Conservation (phyloP, 768 basidiomycete genomes). For the Russula sp. region DNA sequence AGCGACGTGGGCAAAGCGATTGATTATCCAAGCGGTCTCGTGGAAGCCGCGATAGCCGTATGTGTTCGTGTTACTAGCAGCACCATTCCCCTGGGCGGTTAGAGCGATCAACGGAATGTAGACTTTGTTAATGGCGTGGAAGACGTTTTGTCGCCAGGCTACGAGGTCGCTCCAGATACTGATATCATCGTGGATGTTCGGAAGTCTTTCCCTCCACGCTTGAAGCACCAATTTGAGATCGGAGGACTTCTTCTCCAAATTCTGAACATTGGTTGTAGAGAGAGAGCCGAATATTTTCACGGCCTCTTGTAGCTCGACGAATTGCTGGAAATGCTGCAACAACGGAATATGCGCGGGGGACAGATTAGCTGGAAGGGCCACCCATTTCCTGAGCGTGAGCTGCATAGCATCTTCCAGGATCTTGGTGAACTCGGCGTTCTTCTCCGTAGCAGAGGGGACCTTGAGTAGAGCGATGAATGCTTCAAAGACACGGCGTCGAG, state of each 20-base stretch:
- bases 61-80: constrained; percentile 60
- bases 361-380: constrained; percentile 75
- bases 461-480: constrained; percentile 88
- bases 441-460: constrained; percentile 71
- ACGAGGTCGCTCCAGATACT: constrained; percentile 99
- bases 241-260: constrained; percentile 90
- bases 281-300: constrained; percentile 91
- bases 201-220: constrained; percentile 94
- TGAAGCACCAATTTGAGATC: constrained; percentile 96
- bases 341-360: constrained; percentile 92
- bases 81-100: constrained; percentile 42
- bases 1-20: constrained; percentile 97
- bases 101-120: constrained; percentile 83
- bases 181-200: constrained; percentile 95
- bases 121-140: constrained; percentile 92
- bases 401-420: constrained; percentile 96
- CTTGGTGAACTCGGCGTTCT: constrained; percentile 82
- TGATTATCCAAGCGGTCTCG: constrained; percentile 99
- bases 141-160: constrained; percentile 98
- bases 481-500: constrained; percentile 96
- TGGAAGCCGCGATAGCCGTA: constrained; percentile 96
- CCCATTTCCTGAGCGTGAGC: constrained; percentile 93
- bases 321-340: constrained; percentile 97
- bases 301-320: constrained; percentile 95
- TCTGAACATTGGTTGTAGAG: constrained; percentile 76